Percentiles rank a stretch among this genome's conserved stretches.
phyloP scores from a whole-genome alignment of 164 flowering plant species.

The Macadamia integrifolia region DNA sequence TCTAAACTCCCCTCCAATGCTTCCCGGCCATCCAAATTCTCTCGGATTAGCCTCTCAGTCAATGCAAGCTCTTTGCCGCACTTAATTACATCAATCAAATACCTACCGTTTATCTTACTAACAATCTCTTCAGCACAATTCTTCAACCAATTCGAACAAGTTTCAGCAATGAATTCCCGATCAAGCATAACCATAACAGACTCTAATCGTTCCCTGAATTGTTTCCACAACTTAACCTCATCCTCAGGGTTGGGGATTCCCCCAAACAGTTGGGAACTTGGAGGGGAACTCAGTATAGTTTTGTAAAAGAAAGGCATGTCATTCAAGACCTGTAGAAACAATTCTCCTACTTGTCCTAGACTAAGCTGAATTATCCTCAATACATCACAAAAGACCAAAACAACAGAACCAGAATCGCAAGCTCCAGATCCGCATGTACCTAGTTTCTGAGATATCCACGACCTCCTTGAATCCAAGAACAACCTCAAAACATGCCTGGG shows the following conservation, averaged over 20 bases:
- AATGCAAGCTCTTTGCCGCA: slow-evolving; percentile 65
- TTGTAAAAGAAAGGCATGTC: slow-evolving; percentile 94
- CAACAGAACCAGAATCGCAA: slow-evolving; percentile 20
- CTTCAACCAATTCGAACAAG: slow-evolving; percentile 72
- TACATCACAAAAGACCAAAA: slow-evolving; percentile 49
- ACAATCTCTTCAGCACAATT: slow-evolving; percentile 63
- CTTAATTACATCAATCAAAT: slow-evolving; percentile 54
- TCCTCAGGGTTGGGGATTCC: slow-evolving; percentile 90
- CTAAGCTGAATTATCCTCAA: slow-evolving; percentile 51
- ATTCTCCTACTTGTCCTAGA: slow-evolving; percentile 59
- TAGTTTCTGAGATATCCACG: slow-evolving; percentile 45
- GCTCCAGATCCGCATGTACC: slow-evolving; percentile 16
- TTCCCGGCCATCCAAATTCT: slow-evolving; percentile 71
- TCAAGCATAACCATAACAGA: slow-evolving; percentile 58
- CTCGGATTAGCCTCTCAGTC: slow-evolving; percentile 73
- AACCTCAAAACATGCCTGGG: slow-evolving; percentile 43
- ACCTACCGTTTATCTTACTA: slow-evolving; percentile 54
- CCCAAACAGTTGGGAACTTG: slow-evolving; percentile 90
- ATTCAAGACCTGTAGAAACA: slow-evolving; percentile 66
- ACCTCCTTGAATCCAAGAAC: slow-evolving; percentile 51
- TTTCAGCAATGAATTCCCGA: slow-evolving; percentile 47
- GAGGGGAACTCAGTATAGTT: slow-evolving; percentile 70
- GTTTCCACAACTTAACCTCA: slow-evolving; percentile 84
- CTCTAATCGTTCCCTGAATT: slow-evolving; percentile 66
- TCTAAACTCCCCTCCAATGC: slow-evolving; percentile 86